Base-by-base conservation (phyloP, 768 basidiomycete genomes). In the Butyriboletus loyo region DNA sequence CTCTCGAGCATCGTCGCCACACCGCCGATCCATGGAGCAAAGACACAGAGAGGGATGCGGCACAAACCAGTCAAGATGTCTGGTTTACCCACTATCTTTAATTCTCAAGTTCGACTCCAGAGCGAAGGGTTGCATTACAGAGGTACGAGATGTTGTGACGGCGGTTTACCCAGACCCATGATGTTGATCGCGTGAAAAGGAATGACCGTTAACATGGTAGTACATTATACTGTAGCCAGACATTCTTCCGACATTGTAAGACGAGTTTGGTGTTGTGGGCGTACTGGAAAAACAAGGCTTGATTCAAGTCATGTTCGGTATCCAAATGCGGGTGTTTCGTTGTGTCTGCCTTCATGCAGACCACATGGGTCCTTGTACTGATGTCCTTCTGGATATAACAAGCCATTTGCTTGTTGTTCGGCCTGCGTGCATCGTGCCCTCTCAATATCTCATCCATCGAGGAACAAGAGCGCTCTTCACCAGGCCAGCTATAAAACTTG, bases 401-500 rank as follows among this genome's bases (percentile, higher is more conserved):
- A 41, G 60, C 22, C 38, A 37, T 49, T 51, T 27, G 25, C 32
- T 66, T 66, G 54, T 65, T 47, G 50, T 28, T 36, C 7, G 22
- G 24, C 39, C 39, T n/a, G 14, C 36, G 13, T 21, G 19, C 42
- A 30, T 13, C 6, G 14, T 39, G 25, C 24, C 35, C 24, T 37
- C 31, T n/a, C n/a, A n/a, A n/a, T n/a, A n/a, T n/a, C n/a, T 22
- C 21, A 11, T 42, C 44, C 17, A 25, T 50, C 40, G 34, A 21
- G 50, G 54, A 57, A 67, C 60, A 67, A 66, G 50, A 45, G 14
- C n/a, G 34, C 31, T 41, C 27, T 38, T 30, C 41, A 49, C 27
- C 28, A 17, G 42, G 37, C 45, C 32, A 44, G 25, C 49, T 32
- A 66, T 69, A 69, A 69, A 67, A 45, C 49, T 7, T 28, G 39